These are phyloP conservation scores for Yamadazyma mexicana DNA, from an alignment of 1,139 yeast species.

Conservation along the genomic window DNA sequence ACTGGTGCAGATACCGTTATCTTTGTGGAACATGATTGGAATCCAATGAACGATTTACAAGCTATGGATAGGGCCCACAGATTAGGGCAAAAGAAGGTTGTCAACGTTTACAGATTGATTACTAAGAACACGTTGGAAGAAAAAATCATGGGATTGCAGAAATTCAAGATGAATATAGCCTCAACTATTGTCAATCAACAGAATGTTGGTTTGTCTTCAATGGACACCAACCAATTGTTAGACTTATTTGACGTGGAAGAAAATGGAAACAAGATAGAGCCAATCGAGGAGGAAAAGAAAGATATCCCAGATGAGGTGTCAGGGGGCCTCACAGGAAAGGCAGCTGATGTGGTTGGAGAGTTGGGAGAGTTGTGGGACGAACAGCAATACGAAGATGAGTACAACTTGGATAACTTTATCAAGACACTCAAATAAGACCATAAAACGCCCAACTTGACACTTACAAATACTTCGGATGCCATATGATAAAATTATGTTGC, in stretches of 20 bases:
- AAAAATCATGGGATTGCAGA: conserved; percentile 97
- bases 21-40: conserved; percentile 99
- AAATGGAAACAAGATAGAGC: conserved; percentile 42
- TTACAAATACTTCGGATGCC: too few relatives aligned
- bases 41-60: conserved; percentile 98
- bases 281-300: conserved; percentile 29
- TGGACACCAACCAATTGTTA: conserved; percentile 93
- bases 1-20: conserved; percentile 99
- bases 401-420: conserved; percentile 89
- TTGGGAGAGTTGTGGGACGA: conserved; percentile 97
- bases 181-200: conserved; percentile 96
- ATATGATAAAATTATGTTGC: too few relatives aligned
- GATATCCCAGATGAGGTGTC: conserved; percentile 53
- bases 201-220: conserved; percentile 88
- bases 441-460: too few relatives aligned
- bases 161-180: conserved; percentile 96
- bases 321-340: conserved; percentile 61
- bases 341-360: conserved; percentile 78
- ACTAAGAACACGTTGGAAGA: conserved; percentile 94
- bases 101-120: conserved; percentile 88
- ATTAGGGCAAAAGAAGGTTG: conserved; percentile 96
- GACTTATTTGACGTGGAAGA: conserved; percentile 84
- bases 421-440: conserved; percentile 52
- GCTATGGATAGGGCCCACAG: conserved; percentile 99
- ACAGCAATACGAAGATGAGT: conserved; percentile 93